Evolutionary conservation across 2,329 filamentous ascomycete genomes (phyloP).

Genomic region (Aureobasidium melanogenum): DNA sequence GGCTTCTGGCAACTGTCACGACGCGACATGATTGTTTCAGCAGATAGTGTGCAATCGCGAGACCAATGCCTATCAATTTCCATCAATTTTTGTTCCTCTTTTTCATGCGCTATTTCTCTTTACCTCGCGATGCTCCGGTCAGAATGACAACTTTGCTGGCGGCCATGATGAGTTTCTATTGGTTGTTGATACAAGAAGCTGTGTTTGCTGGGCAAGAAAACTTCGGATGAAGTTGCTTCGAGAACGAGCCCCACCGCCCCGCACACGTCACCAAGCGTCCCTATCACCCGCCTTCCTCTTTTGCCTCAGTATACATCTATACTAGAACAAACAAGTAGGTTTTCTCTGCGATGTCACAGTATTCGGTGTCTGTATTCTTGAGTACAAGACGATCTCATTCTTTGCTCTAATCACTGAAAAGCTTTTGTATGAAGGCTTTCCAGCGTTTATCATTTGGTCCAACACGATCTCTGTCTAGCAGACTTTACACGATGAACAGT

Average conservation of each 20-base stretch:
- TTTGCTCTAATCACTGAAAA: neutral
- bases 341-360: neutral
- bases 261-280: conserved; percentile 9
- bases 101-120: neutral
- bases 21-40: conserved; percentile 48
- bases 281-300: neutral
- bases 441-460: neutral
- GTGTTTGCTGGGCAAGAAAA: conserved; percentile 1
- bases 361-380: neutral
- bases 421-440: neutral
- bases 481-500: neutral
- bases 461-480: neutral
- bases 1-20: conserved; percentile 47
- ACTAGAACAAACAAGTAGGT: neutral
- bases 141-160: conserved; percentile 39
- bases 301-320: neutral
- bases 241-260: neutral
- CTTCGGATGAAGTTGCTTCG: neutral
- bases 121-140: conserved; percentile 57
- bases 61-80: conserved; percentile 47
- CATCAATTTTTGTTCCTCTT: neutral
- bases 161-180: conserved; percentile 3
- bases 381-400: neutral
- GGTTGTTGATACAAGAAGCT: conserved; percentile 10
- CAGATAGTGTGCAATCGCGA: conserved; percentile 51